Percentiles rank a stretch among this genome's conserved stretches.
Conservation (phyloP, 148 eudicot species). For the Rhododendron griersonianum region DNA sequence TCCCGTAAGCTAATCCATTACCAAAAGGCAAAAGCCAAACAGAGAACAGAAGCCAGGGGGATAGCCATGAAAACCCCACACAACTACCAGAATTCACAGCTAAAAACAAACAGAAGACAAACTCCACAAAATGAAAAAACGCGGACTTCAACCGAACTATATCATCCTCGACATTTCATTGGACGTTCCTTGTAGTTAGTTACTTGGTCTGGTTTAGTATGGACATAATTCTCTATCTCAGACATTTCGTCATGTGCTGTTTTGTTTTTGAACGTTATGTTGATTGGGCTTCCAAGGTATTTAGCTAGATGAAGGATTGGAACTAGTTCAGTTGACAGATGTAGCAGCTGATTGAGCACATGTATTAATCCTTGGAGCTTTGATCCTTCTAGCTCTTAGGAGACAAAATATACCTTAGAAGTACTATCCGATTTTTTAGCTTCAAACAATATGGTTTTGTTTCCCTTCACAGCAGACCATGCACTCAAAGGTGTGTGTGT, state of each 20-base stretch:
- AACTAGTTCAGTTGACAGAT: background rate
- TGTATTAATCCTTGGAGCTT: no score
- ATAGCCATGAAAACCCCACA: background rate
- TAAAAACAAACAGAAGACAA: background rate
- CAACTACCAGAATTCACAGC: background rate
- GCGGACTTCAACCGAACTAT: background rate
- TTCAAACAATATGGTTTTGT: background rate
- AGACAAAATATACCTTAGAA: constrained; percentile 15
- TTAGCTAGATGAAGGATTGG: background rate
- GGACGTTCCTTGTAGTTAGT: background rate
- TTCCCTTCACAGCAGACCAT: constrained; percentile 2
- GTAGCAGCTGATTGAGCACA: background rate
- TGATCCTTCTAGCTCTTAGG: background rate
- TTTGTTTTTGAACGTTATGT: background rate
- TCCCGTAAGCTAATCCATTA: background rate
- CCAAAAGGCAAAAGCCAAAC: background rate
- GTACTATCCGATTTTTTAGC: background rate
- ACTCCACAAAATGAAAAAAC: background rate
- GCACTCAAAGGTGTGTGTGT: background rate
- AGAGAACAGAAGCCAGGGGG: background rate
- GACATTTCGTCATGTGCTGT: background rate
- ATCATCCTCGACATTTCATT: background rate
- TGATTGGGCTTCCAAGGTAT: background rate
- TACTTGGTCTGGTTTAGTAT: background rate
- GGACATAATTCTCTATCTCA: background rate